A percentile compares a stretch with the other conserved stretches of the same genome.
These are phyloP conservation scores for Penicillium freii DNA, from an alignment of 2,329 filamentous ascomycete species.

Conservation along the genomic window DNA sequence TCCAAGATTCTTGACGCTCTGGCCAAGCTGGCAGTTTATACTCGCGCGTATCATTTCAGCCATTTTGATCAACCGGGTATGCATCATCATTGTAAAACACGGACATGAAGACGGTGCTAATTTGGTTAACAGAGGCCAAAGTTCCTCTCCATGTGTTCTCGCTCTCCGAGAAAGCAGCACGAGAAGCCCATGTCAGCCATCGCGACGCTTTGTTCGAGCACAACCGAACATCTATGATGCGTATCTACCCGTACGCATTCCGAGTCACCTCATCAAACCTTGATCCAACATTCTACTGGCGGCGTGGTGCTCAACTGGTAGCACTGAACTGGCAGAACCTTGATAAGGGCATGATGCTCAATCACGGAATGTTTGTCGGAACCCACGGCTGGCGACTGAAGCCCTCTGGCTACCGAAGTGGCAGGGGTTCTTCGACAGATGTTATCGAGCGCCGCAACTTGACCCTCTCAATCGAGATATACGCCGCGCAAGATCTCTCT, in stretches of 20 bases:
- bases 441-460: conserved; percentile 55
- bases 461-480: conserved; percentile 67
- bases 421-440: conserved; percentile 20
- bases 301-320: conserved; percentile 84
- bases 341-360: conserved; percentile 94
- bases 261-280: conserved; percentile 82
- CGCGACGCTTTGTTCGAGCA: conserved; percentile 70
- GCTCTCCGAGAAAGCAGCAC: conserved; percentile 60
- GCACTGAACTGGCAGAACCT: conserved; percentile 92
- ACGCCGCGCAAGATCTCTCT: conserved; percentile 74
- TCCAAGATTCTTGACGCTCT: conserved; percentile 69
- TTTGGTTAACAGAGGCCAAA: conserved; percentile 39
- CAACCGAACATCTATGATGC: conserved; percentile 79
- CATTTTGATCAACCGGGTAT: conserved; percentile 64
- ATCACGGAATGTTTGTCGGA: conserved; percentile 84
- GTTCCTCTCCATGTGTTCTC: conserved; percentile 65
- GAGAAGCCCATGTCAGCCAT: conserved; percentile 61
- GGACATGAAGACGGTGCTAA: background rate
- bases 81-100: conserved; percentile 30
- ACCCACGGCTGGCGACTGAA: conserved; percentile 84
- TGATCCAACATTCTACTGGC: conserved; percentile 81
- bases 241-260: conserved; percentile 80
- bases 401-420: conserved; percentile 66
- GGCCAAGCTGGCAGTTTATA: conserved; percentile 77
- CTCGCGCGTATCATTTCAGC: conserved; percentile 77